Conservation (phyloP, 805 yeast genomes). For the Candida incommunis region DNA sequence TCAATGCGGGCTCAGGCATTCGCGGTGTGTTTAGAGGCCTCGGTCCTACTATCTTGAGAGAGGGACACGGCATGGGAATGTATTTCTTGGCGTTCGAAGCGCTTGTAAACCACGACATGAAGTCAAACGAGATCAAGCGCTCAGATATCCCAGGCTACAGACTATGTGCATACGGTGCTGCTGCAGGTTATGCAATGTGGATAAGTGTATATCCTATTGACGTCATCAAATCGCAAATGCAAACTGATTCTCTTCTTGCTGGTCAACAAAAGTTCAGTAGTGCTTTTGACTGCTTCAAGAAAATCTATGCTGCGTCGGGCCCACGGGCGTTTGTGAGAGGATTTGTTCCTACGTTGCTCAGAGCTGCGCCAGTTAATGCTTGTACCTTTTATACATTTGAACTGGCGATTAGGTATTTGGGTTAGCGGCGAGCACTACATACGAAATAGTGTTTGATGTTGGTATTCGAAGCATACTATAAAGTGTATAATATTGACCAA, state of each 20-base stretch:
- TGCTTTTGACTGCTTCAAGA: conserved; percentile 48
- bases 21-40: conserved; percentile 66
- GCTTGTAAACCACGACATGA: conserved; percentile 53
- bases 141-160: conserved; percentile 78
- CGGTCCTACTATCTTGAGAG: conserved; percentile 71
- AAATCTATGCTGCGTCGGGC: conserved; percentile 48
- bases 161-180: conserved; percentile 76
- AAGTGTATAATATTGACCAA: too few species aligned
- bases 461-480: neutral
- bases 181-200: conserved; percentile 90
- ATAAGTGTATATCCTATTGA: conserved; percentile 73
- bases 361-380: conserved; percentile 98
- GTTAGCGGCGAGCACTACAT: too few species aligned
- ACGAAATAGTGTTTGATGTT: neutral
- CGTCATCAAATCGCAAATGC: conserved; percentile 80
- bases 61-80: conserved; percentile 70
- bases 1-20: conserved; percentile 40
- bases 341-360: conserved; percentile 76
- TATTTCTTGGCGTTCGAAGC: conserved; percentile 90
- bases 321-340: conserved; percentile 67
- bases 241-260: conserved; percentile 52
- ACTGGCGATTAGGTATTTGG: conserved; percentile 40
- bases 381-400: conserved; percentile 94
- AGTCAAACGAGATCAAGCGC: conserved; percentile 33
- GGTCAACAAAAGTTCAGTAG: conserved; percentile 44